Conservation (phyloP, 805 yeast species). For the Pichia heedii region DNA sequence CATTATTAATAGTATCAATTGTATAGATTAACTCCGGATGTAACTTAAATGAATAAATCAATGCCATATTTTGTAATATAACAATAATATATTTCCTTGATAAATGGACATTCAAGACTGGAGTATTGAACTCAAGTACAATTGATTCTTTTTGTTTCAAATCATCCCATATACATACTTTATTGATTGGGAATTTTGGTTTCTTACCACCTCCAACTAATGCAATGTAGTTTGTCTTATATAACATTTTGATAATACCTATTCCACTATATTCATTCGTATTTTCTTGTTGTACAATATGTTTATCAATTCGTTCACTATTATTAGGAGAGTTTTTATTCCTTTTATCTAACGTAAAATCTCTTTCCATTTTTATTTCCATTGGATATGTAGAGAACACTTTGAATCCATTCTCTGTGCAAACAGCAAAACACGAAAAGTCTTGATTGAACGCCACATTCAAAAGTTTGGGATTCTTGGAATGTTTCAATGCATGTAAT, state of each 20-base stretch:
- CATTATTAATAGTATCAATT: constrained; percentile 60
- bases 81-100: constrained; percentile 72
- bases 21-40: constrained; percentile 61
- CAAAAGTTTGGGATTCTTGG: constrained; percentile 32
- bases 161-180: constrained; percentile 89
- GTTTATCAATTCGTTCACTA: background rate
- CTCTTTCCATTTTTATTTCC: constrained; percentile 60
- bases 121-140: constrained; percentile 64
- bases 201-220: constrained; percentile 82
- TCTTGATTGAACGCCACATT: constrained; percentile 79
- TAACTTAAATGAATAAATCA: constrained; percentile 71
- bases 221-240: constrained; percentile 84
- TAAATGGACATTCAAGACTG: constrained; percentile 63
- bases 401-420: constrained; percentile 71
- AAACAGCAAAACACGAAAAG: constrained; percentile 79
- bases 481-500: constrained; percentile 13
- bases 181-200: constrained; percentile 72
- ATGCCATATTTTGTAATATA: constrained; percentile 55
- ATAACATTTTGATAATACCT: constrained; percentile 72
- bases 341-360: constrained; percentile 22
- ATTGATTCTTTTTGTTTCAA: constrained; percentile 65
- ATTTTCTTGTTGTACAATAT: constrained; percentile 3
- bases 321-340: background rate
- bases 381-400: constrained; percentile 86
- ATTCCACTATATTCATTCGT: constrained; percentile 40